phyloP scores from a whole-genome alignment of 106 monocot species.

The Vanilla planifolia region DNA sequence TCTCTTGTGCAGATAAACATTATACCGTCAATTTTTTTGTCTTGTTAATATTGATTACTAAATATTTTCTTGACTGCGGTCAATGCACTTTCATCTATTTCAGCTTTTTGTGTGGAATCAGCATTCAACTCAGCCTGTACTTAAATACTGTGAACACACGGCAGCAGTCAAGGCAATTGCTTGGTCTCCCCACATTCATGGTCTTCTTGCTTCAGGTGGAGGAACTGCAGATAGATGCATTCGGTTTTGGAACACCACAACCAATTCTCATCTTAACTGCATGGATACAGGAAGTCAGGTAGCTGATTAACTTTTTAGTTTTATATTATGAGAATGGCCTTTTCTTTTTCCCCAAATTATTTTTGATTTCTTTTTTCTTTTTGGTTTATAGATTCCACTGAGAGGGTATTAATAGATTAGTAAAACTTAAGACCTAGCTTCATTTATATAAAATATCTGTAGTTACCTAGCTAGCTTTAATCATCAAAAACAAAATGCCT shows the following conservation, averaged over 20 bases:
- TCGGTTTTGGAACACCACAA: slow-evolving; percentile 96
- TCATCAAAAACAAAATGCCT: too few species aligned
- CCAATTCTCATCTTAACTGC: slow-evolving; percentile 70
- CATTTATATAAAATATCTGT: too few species aligned
- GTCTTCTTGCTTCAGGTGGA: slow-evolving; percentile 95
- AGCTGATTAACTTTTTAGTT: slow-evolving; percentile 2
- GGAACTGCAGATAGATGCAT: slow-evolving; percentile 97
- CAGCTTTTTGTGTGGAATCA: slow-evolving; percentile 99
- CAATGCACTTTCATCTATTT: slow-evolving; percentile 1
- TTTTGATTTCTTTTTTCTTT: background rate
- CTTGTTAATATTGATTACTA: background rate
- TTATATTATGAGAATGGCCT: background rate
- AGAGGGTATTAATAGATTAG: too few species aligned
- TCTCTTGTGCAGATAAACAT: too few species aligned
- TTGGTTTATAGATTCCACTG: too few species aligned
- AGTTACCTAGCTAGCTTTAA: too few species aligned
- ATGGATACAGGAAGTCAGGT: slow-evolving; percentile 99
- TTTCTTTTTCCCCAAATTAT: background rate
- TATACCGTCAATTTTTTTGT: background rate
- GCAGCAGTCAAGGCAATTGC: slow-evolving; percentile 99
- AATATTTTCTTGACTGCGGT: background rate
- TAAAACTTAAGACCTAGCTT: too few species aligned
- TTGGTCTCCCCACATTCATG: slow-evolving; percentile 96
- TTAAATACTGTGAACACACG: slow-evolving; percentile 91
- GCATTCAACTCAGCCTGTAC: slow-evolving; percentile 76